Percentiles rank a stretch among this genome's conserved stretches.
These are phyloP conservation scores for Cerioporus squamosus DNA, from an alignment of 1,284 basidiomycete genomes.

Conservation along the genomic window DNA sequence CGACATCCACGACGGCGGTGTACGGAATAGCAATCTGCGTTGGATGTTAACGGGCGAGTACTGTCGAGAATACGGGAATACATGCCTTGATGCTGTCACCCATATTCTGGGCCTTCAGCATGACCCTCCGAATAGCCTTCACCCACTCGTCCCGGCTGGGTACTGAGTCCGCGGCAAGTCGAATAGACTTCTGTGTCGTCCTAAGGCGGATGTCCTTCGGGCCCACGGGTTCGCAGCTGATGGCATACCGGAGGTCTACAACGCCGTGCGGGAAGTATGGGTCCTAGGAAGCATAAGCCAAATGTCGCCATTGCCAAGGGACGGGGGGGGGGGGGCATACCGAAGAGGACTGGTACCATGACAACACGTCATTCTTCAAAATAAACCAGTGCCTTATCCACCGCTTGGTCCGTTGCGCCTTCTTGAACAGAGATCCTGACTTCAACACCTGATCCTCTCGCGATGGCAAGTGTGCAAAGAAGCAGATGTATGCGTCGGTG, in stretches of 20 bases:
- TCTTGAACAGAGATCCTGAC: slow-evolving; percentile 85
- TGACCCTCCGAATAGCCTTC: slow-evolving; percentile 87
- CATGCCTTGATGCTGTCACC: slow-evolving; percentile 90
- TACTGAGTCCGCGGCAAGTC: slow-evolving; percentile 78
- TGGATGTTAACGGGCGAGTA: not conserved
- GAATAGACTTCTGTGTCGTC: slow-evolving; percentile 78
- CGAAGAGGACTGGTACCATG: slow-evolving; percentile 94
- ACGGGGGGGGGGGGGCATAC: slow-evolving; percentile 44
- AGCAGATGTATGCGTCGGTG: slow-evolving; percentile 91
- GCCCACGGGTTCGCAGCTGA: slow-evolving; percentile 79
- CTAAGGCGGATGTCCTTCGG: slow-evolving; percentile 80
- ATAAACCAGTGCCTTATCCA: slow-evolving; percentile 95
- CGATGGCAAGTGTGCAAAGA: slow-evolving; percentile 94
- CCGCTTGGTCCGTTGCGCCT: slow-evolving; percentile 83
- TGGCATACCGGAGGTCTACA: slow-evolving; percentile 90
- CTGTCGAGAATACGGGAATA: not conserved
- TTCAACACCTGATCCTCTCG: slow-evolving; percentile 90
- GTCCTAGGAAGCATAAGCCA: slow-evolving; percentile 54
- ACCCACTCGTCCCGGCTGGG: slow-evolving; percentile 92
- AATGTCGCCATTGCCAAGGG: too few relatives aligned
- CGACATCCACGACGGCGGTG: slow-evolving; percentile 86
- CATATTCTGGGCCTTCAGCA: slow-evolving; percentile 95
- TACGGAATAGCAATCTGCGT: slow-evolving; percentile 93
- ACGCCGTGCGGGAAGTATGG: slow-evolving; percentile 98
- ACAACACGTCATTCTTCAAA: slow-evolving; percentile 90